These are phyloP conservation scores for Mycena amicta DNA, from an alignment of 768 basidiomycete genomes.

Conservation along the genomic window DNA sequence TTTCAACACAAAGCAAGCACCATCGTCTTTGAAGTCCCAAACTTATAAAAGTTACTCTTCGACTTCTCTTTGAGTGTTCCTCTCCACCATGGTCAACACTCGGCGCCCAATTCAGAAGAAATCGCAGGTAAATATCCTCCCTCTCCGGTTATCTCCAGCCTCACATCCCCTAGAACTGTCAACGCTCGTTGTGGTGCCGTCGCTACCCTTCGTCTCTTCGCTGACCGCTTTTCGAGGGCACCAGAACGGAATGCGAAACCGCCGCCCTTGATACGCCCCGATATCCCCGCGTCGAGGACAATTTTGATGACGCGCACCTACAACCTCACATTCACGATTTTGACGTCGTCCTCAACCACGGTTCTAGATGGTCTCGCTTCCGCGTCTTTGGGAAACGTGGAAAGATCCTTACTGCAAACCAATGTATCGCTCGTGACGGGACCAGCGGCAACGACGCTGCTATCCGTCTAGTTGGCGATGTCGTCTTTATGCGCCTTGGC, in stretches of 20 bases:
- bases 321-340: slow-evolving; percentile 2
- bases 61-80: not conserved
- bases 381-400: slow-evolving; percentile 4
- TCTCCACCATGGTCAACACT: not conserved
- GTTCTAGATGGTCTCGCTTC: not conserved
- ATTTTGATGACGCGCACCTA: not conserved
- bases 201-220: not conserved
- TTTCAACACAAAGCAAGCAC: no score
- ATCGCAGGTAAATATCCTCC: not conserved
- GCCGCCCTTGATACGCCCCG: slow-evolving; percentile 1
- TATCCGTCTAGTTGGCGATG: not conserved
- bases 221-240: not conserved
- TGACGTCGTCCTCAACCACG: not conserved
- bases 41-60: no score
- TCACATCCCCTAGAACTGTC: not conserved
- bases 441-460: not conserved
- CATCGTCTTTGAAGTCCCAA: no score
- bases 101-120: not conserved
- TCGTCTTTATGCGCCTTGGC: not conserved
- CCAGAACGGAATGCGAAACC: not conserved
- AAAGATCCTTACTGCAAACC: not conserved
- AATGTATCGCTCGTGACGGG: not conserved
- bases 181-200: not conserved
- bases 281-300: slow-evolving; percentile 2
- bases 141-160: no score